Evolutionary conservation across 495 filamentous ascomycete genomes (phyloP), one percentile per base, ranked within the genome.

Genomic region (Cercophora scortea): DNA sequence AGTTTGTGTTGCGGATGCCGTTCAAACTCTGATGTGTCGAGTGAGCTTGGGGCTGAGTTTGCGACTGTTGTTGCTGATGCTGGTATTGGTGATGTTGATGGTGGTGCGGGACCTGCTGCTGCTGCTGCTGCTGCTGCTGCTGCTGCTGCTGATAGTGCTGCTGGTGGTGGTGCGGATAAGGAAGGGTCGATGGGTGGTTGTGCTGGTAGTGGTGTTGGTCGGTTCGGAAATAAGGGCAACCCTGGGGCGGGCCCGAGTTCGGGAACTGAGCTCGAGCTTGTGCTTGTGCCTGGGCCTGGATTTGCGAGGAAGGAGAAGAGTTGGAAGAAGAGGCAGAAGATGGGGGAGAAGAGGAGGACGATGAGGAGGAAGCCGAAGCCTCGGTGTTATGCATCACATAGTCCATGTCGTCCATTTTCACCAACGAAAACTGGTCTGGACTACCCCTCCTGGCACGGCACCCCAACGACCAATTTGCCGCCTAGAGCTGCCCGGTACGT

Each of bases 401-500:
- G 19, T 60, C 58, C 61, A 60, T 60, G 32, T 56, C 52, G 32
- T 60, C 61, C 45, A 63, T 58, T 0, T 50, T 46, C 8, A 38
- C 51, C 35, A 45, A 50, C 18, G 44, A 19, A 33, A 50, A 8
- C 25, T 18, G 33, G 10, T 13, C 25, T 18, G 33, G 10, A 9
- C 25, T 25, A 25, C 25, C 25, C 25, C 25, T 25, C 25, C n/a
- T n/a, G n/a, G n/a, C 33, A 34, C 32, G 19, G 18, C 33, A 19
- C 34, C 25, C 25, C 25, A 25, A 25, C 25, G 25, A 25, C 25
- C 25, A 25, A 25, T 25, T 2, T 25, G 25, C 25, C 25, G 25
- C 25, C 25, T 25, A 25, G 25, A 25, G 25, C 25, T 25, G 25
- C 25, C 25, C 5, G 25, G 25, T 25, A 25, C 2, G 25, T 25